These are phyloP conservation scores for Cryptosporidium parvum DNA, from an alignment of 169 alveolate genomes.

Conservation along the genomic window DNA sequence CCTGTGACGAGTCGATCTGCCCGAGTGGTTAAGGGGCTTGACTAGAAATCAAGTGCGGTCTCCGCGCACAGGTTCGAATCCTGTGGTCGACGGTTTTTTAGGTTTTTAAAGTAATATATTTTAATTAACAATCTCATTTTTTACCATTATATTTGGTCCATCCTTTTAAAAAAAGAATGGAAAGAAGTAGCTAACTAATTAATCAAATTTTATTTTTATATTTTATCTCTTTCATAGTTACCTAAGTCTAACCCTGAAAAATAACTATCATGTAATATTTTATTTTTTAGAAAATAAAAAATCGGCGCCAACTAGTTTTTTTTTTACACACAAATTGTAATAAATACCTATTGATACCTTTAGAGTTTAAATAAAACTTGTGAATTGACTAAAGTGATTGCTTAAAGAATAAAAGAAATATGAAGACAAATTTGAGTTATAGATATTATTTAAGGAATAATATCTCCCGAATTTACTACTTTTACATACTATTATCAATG, in stretches of 20 bases:
- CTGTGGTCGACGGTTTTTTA: slow-evolving; percentile 76
- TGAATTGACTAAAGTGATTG: background rate
- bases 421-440: background rate
- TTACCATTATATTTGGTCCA: background rate
- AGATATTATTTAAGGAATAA: background rate
- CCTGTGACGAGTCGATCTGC: slow-evolving; percentile 67
- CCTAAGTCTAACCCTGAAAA: too few species aligned
- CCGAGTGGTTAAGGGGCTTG: slow-evolving; percentile 79
- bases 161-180: background rate
- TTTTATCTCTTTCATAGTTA: too few species aligned
- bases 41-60: slow-evolving; percentile 78
- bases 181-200: background rate
- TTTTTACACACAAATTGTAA: background rate
- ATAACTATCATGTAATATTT: too few species aligned
- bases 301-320: background rate
- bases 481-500: background rate
- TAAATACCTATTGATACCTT: background rate
- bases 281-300: background rate
- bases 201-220: too few species aligned
- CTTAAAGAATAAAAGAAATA: background rate
- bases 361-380: background rate
- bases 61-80: slow-evolving; percentile 79
- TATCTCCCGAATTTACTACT: background rate
- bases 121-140: background rate
- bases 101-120: background rate